Conservation (phyloP, 306 rosid genomes). For the Lathyrus oleraceus region DNA sequence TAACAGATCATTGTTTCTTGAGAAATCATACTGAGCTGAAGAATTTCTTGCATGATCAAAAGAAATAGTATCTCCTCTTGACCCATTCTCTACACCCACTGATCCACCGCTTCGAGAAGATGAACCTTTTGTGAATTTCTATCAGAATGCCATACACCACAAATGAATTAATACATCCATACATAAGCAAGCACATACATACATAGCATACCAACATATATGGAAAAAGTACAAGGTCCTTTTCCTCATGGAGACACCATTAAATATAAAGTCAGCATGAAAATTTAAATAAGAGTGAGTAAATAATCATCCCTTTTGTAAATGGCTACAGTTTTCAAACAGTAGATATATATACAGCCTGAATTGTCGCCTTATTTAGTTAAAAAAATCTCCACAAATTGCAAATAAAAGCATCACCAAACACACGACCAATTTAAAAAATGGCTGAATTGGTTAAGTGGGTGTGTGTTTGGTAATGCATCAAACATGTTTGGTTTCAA, state of each 20-base stretch:
- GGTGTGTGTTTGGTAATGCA: background rate
- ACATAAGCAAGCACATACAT: background rate
- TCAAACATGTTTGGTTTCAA: background rate
- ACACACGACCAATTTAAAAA: constrained; percentile 4
- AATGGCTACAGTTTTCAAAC: constrained; percentile 1
- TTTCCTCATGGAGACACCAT: background rate
- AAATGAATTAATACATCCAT: constrained; percentile 4
- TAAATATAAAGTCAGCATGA: constrained; percentile 10
- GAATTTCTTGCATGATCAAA: constrained; percentile 38
- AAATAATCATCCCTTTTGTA: background rate
- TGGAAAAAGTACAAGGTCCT: background rate
- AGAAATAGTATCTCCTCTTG: constrained; percentile 41
- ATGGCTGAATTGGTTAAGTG: background rate
- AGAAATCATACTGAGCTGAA: constrained; percentile 47
- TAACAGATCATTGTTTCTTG: constrained; percentile 48
- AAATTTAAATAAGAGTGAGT: background rate
- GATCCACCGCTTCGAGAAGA: constrained; percentile 46
- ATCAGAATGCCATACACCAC: constrained; percentile 29
- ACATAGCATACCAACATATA: background rate
- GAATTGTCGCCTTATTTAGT: background rate
- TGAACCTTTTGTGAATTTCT: constrained; percentile 35
- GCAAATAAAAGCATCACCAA: constrained; percentile 1
- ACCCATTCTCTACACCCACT: constrained; percentile 35
- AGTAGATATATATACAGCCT: background rate
- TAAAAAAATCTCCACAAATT: constrained; percentile 3